Percentiles rank a stretch among this genome's conserved stretches.
phyloP scores from a whole-genome alignment of 495 filamentous ascomycete genomes.

The Tuber umbilicatum region DNA sequence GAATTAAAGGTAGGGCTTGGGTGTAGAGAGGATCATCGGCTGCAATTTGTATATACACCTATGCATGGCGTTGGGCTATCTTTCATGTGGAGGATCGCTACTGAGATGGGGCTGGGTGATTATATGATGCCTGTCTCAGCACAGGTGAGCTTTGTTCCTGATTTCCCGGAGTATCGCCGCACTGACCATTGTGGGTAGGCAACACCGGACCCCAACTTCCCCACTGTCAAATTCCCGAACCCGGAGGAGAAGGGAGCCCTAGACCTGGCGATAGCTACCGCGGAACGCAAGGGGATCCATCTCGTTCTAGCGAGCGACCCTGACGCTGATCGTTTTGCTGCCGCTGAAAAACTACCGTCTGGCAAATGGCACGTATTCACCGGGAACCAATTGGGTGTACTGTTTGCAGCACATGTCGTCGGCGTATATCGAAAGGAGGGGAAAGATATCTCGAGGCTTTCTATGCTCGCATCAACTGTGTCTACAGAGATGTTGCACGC shows the following conservation, averaged over 20 bases:
- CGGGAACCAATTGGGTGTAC: constrained; percentile 62
- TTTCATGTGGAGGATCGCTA: constrained; percentile 47
- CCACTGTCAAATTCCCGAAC: constrained; percentile 65
- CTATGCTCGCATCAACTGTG: constrained; percentile 59
- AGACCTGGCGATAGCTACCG: constrained; percentile 56
- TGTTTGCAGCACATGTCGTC: constrained; percentile 56
- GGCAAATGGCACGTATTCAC: constrained; percentile 59
- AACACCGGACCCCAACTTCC: constrained; percentile 61
- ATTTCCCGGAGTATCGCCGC: constrained; percentile 12
- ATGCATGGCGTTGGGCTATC: constrained; percentile 61
- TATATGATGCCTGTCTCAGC: constrained; percentile 47
- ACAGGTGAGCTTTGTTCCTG: constrained; percentile 39
- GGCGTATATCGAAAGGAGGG: constrained; percentile 44
- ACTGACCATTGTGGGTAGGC: constrained; percentile 34
- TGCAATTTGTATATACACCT: constrained; percentile 59
- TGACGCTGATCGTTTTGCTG: constrained; percentile 66
- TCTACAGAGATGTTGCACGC: constrained; percentile 59
- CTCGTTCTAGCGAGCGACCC: constrained; percentile 64
- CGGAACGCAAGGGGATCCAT: constrained; percentile 47
- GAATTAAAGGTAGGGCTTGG: constrained; percentile 14
- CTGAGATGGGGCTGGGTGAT: constrained; percentile 48
- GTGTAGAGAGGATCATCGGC: neutral
- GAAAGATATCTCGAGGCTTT: constrained; percentile 40
- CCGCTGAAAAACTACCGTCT: constrained; percentile 53
- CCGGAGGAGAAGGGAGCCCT: constrained; percentile 65